These are phyloP conservation scores for Diaporthe capsici DNA, from an alignment of 2,329 filamentous ascomycete genomes.

Conservation along the genomic window DNA sequence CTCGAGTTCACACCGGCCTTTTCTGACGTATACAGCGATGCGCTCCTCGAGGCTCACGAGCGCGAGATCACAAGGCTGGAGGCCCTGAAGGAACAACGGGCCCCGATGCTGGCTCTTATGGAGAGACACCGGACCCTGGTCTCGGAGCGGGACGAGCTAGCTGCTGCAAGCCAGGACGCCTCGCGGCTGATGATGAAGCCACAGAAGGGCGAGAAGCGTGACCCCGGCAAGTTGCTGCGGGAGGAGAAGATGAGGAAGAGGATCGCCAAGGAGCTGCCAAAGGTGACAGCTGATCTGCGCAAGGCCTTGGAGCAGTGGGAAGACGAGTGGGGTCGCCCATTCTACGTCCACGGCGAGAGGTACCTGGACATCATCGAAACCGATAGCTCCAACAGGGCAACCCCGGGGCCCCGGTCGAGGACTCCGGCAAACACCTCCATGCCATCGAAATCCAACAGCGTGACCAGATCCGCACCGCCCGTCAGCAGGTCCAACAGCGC, in stretches of 20 bases:
- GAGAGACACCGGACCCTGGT: conserved; percentile 88
- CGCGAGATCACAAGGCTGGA: conserved; percentile 88
- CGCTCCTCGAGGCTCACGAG: conserved; percentile 94
- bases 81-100: conserved; percentile 86
- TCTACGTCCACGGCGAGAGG: conserved; percentile 91
- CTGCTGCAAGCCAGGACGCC: conserved; percentile 93
- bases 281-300: conserved; percentile 86
- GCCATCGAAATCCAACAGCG: conserved; percentile 58
- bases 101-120: conserved; percentile 84
- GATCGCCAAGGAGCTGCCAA: conserved; percentile 95
- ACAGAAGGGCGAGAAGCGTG: conserved; percentile 92
- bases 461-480: conserved; percentile 53
- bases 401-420: conserved; percentile 77
- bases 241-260: conserved; percentile 99
- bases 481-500: conserved; percentile 52
- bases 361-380: conserved; percentile 89
- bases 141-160: conserved; percentile 87
- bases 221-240: conserved; percentile 91
- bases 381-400: conserved; percentile 67
- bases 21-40: conserved; percentile 97
- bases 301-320: conserved; percentile 90
- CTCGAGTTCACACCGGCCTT: conserved; percentile 97
- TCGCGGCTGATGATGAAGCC: conserved; percentile 93
- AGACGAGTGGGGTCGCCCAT: conserved; percentile 92
- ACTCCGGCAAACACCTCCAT: conserved; percentile 74